Base-by-base conservation (phyloP, 148 eudicot species). In the Agrostemma githago region DNA sequence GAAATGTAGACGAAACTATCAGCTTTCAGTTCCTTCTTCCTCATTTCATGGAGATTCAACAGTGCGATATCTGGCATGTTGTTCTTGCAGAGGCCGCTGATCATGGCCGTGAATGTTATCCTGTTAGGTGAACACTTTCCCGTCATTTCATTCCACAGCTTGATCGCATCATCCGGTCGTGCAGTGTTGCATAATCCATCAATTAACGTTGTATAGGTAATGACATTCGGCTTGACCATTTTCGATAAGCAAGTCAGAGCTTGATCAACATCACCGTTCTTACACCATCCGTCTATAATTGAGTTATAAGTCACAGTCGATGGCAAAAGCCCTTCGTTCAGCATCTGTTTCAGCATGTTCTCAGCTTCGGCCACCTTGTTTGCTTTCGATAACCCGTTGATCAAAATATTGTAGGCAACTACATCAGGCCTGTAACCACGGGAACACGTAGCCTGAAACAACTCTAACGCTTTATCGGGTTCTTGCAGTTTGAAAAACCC, bases 231-330 rank as follows among this genome's bases (percentile, higher is more conserved):
- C 67, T 84, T 82, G 53, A 14, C 78, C 89, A 93, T 89, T 62
- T 72, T 86, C 20, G 87, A 80, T 54, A 85, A 79, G 73, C 79
- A 89, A 72, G 66, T 21, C 74, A 83, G 66, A 51, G 96, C 98
- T 51, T 71, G 75, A 66, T 91, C 89, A 63, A 80, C 71, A 59
- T 93, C 80, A 68, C 88, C 87, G 74, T 17, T 77, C 79, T 88
- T 90, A 77, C 96, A 93, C 89, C 90, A 93, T 64, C 92, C 96
- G 71, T 93, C 87, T 58, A 93, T 93, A 19, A 93, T 81, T 40
- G 86, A 81, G 81, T 93, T 93, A 81, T 91, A 93, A 16, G 98
- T 90, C 77, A 89, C 89, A 10, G 85, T 86, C 3, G 98, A 90
- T 65, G 98, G 98, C 79, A 85, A 74, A 83, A 90, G 91, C 14